Base-by-base conservation (phyloP, 768 basidiomycete genomes). In the Suillus brevipes region DNA sequence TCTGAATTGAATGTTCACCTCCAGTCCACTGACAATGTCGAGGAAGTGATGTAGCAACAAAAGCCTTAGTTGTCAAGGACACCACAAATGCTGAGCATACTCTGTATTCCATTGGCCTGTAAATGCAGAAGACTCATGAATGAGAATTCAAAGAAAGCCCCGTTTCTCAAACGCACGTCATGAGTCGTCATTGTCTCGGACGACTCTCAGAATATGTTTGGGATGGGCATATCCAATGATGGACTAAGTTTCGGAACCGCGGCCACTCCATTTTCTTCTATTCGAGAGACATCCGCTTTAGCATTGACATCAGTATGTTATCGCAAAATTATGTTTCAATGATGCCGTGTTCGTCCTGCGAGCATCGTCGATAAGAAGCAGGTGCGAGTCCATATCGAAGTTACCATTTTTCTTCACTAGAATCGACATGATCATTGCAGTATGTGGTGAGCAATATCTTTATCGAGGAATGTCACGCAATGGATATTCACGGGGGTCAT, bases 331-430 rank as follows among this genome's bases (percentile, higher is more conserved):
- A 8, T 14, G 8, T 52, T 52, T 25, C 9, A 18, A 52, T 25
- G 23, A 50, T 16, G 14, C 13, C 85, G 91, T 61, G 94, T 96
- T 36, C 84, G 94, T n/a, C 94, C 95, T 5, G 92, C 94, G 5
- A 97, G 95, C 69, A 98, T 99, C 66, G 91, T 99, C 14, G 97
- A 99, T 79, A 94, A 94, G 78, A 95, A 94, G 74, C 95, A 97
- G 85, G 92, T 89, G 60, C 49, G 82, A 69, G 45, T 60, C 61
- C 40, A 43, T 1, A 6, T 4, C 42, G 20, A 8, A 36, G 14
- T 34, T 23, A 31, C 49, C 47, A 59, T 68, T 66, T 60, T 3
- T 58, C 25, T 38, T 58, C 12, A 58, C 16, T 8, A 40, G n/a
- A 9, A 45, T 65, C 13, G 64, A 62, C 60, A 18, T 58, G 3